phyloP scores from a whole-genome alignment of 2,329 filamentous ascomycete genomes.

The Ophiocordyceps unilateralis region DNA sequence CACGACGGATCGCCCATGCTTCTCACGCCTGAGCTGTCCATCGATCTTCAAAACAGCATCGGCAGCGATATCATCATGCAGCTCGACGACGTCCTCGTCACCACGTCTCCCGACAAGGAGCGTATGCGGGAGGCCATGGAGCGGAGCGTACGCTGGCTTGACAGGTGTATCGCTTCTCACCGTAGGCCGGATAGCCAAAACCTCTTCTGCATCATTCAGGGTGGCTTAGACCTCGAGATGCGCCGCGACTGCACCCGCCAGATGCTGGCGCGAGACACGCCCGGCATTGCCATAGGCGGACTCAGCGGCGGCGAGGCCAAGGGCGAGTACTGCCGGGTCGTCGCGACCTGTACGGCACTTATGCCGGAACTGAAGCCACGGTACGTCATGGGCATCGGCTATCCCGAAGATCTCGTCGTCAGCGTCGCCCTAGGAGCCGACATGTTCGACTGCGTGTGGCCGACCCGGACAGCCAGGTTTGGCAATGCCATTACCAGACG shows the following conservation, averaged over 20 bases:
- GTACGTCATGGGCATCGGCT: constrained; percentile 98
- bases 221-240: constrained; percentile 77
- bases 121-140: constrained; percentile 93
- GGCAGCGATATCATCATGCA: constrained; percentile 99
- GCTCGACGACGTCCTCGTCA: constrained; percentile 92
- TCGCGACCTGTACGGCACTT: constrained; percentile 67
- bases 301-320: constrained; percentile 93
- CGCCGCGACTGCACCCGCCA: constrained; percentile 64
- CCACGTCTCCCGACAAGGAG: constrained; percentile 73
- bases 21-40: constrained; percentile 92
- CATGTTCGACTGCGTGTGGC: constrained; percentile 99
- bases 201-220: constrained; percentile 97
- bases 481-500: constrained; percentile 76
- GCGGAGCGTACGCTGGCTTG: constrained; percentile 85
- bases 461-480: constrained; percentile 86
- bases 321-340: constrained; percentile 77
- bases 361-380: constrained; percentile 85
- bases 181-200: constrained; percentile 71
- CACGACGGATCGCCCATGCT: constrained; percentile 95
- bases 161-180: constrained; percentile 85
- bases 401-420: constrained; percentile 88
- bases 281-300: constrained; percentile 91
- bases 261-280: constrained; percentile 83
- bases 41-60: constrained; percentile 88
- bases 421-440: constrained; percentile 88